phyloP scores from a whole-genome alignment of 1,139 yeast species.

The Suhomyces coccinellae region DNA sequence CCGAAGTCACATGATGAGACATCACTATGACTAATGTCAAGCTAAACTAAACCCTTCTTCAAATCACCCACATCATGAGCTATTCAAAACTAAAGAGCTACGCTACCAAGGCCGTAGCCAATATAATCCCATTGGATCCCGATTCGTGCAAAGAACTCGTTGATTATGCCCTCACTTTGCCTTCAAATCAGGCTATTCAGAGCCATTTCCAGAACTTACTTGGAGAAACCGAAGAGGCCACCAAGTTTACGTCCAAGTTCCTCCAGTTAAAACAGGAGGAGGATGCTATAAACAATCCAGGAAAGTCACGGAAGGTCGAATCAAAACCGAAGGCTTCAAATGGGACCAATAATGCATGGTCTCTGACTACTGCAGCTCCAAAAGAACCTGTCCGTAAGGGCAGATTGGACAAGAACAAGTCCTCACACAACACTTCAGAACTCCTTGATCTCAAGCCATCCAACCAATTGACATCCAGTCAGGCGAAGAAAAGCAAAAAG shows the following conservation, averaged over 20 bases:
- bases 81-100: conserved; percentile 27
- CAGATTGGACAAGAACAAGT: conserved; percentile 22
- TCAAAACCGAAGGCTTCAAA: not conserved
- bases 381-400: conserved; percentile 25
- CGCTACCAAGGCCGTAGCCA: conserved; percentile 33
- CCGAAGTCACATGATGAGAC: not conserved
- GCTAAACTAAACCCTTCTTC: not conserved
- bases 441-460: conserved; percentile 32
- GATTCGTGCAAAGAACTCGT: conserved; percentile 38
- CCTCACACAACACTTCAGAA: conserved; percentile 40
- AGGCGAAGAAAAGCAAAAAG: conserved; percentile 34
- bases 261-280: conserved; percentile 22
- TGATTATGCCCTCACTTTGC: conserved; percentile 46
- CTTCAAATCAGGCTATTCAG: conserved; percentile 42
- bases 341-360: conserved; percentile 11
- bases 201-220: conserved; percentile 52
- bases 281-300: conserved; percentile 11
- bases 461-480: conserved; percentile 20
- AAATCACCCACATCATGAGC: conserved; percentile 11
- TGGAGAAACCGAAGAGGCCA: conserved; percentile 52
- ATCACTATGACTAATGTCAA: not conserved
- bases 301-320: conserved; percentile 14
- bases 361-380: conserved; percentile 9
- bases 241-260: conserved; percentile 40
- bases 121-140: conserved; percentile 47